Evolutionary conservation across 2,329 filamentous ascomycete species (phyloP), one percentile per base, ranked within the genome.

Genomic region (Pyricularia sp.): DNA sequence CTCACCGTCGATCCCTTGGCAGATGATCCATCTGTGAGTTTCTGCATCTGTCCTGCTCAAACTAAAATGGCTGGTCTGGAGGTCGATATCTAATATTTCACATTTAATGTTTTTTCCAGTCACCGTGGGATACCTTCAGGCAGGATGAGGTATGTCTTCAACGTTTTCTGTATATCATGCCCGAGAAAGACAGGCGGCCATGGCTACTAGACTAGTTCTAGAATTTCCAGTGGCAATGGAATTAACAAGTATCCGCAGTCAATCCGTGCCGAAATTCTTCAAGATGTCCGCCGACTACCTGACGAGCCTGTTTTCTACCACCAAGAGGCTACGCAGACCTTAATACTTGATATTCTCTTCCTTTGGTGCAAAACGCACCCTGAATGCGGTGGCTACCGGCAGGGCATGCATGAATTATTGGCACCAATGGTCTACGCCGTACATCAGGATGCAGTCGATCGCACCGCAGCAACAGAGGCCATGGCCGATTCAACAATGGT

Each of bases 361-460:
- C 86, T 99, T 72, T 98, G 94, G 80, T 95, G 93, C 81, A 98
- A 97, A 78, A 85, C 96, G 68, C 92, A 98, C 75, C 92, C 92
- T 1, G 88, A 90, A 73, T 85, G 93, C 68, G 93, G 93, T 20
- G 93, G 88, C 23, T 99, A 99, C 77, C 88, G 95, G n/a, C 95
- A 99, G 80, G 95, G 95, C 12, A 99, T 99, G 94, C 95, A 99
- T 77, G 95, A 99, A 79, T 83, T 99, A 63, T 83, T 98, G 17
- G 95, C 95, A 0, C 94, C 95, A 0, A 88, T 99, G 55, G 82
- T 97, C 7, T 93, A 93, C 85, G 91, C 93, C 1, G 81, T 98
- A 6, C 88, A 94, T 73, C 85, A 90, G 73, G 95, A 99, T 79
- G 90, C 94, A 7, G 82, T 97, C 67, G 85, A 92, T 68, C 77